Conservation (phyloP, 83 land plant species). For the Picea abies region DNA sequence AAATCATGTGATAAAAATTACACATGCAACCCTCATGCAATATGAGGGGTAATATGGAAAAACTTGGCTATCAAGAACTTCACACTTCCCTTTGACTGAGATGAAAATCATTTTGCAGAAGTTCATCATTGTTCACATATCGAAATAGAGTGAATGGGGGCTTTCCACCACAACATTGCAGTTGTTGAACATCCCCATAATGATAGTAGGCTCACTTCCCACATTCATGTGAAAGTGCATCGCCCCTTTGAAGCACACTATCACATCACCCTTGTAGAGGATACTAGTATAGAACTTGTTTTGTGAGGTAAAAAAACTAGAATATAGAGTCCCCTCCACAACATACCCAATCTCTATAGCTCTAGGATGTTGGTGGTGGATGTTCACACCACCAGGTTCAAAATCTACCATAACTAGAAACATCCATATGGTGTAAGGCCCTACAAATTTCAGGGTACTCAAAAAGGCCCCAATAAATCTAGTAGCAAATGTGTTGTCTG, state of each 20-base stretch:
- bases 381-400: not conserved
- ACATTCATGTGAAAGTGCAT: conserved; percentile 31
- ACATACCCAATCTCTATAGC: conserved; percentile 29
- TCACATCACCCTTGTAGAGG: conserved; percentile 23
- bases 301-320: conserved; percentile 19
- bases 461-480: conserved; percentile 1
- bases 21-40: no score
- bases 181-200: conserved; percentile 23
- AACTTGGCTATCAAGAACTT: conserved; percentile 4
- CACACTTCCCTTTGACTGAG: not conserved
- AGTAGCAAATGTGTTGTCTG: conserved; percentile 14
- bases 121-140: conserved; percentile 15
- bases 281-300: conserved; percentile 23
- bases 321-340: conserved; percentile 26
- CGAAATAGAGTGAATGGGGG: conserved; percentile 20
- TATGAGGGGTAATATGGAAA: no score
- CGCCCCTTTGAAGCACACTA: conserved; percentile 27
- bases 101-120: conserved; percentile 25
- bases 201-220: conserved; percentile 12
- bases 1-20: no score
- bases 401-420: conserved; percentile 2
- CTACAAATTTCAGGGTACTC: not conserved
- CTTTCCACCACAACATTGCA: conserved; percentile 19
- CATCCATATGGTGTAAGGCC: conserved; percentile 44
- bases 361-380: conserved; percentile 28